Base-by-base conservation (phyloP, 116 monocot genomes). In the Cymodocea nodosa region DNA sequence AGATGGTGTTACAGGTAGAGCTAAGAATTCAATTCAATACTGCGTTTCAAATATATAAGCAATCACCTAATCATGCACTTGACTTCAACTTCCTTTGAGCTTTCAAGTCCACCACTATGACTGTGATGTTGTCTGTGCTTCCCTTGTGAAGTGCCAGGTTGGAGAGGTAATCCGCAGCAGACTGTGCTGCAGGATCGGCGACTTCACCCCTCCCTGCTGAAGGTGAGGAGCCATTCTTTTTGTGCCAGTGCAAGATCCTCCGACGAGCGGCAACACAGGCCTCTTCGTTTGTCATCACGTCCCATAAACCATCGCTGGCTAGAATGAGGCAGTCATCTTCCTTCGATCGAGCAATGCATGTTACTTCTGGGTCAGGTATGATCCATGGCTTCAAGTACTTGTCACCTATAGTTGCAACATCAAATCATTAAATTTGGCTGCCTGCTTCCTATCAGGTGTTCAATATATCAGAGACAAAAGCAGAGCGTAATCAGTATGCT, bases 121-220 rank as follows among this genome's bases (percentile, higher is more conserved):
- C 51, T 4, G 78, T 82, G 40, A 87, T 91, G 49, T 87, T 87
- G 56, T 91, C 82, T 54, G 80, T 87, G 76, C 87, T 87, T 78
- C 87, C 87, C 68, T 77, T 87, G 24, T 81, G 82, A 16, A 75
- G 51, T 52, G 90, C 90, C 35, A 82, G 80, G 44, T 76, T 85
- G 8, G 79, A 74, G 35, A 89, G 82, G 63, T 81, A 84, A 5
- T 89, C 80, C 0, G 85, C 82, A 55, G 85, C 89, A 20, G 75
- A 63, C 58, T 89, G 77, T 16, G 82, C 67, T 11, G 85, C 82
- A n/a, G 89, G 85, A 36, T 85, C 83, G 19, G 69, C 52, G 1
- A 56, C 66, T 23, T 62, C 66, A 22, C 78, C 82, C 24, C 60
- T 63, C 35, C 62, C 70, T 16, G 44, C 14, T 17, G 75, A 22